These are phyloP conservation scores for Chaetomium tenue DNA, from an alignment of 495 filamentous ascomycete species.

Conservation along the genomic window DNA sequence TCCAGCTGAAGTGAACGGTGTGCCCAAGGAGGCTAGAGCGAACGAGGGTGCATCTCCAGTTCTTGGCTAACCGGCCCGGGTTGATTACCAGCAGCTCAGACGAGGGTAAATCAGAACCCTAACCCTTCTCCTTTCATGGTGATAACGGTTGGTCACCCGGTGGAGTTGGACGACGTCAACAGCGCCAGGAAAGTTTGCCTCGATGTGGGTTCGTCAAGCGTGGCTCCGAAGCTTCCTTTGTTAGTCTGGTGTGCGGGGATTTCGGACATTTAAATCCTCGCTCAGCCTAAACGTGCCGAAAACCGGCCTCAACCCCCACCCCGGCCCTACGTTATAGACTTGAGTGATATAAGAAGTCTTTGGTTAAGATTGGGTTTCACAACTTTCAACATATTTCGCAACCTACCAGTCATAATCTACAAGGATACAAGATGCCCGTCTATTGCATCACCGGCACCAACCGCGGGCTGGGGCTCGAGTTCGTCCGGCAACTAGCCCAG, in stretches of 20 bases:
- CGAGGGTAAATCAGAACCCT: background rate
- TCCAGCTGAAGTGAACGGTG: background rate
- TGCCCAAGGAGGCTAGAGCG: conserved; percentile 6
- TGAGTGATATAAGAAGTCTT: too few relatives aligned
- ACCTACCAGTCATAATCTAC: background rate
- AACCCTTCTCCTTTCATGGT: background rate
- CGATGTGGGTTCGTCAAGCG: background rate
- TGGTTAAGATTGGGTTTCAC: too few relatives aligned
- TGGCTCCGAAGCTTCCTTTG: conserved; percentile 5
- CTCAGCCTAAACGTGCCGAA: background rate
- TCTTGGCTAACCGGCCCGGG: background rate
- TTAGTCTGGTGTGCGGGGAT: background rate
- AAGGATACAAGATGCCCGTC: conserved; percentile 45
- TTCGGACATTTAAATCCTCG: background rate
- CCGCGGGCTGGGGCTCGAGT: conserved; percentile 56
- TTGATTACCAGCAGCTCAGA: too few relatives aligned
- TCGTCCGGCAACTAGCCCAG: conserved; percentile 51
- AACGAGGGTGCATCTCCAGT: background rate
- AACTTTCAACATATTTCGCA: background rate
- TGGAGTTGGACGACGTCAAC: conserved; percentile 19
- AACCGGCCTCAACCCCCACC: background rate
- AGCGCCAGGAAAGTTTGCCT: too few relatives aligned
- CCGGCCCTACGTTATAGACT: too few relatives aligned
- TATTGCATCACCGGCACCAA: conserved; percentile 58
- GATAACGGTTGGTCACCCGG: background rate